Evolutionary conservation across 768 basidiomycete species (phyloP).

Genomic region (Tephrocybe sp.): DNA sequence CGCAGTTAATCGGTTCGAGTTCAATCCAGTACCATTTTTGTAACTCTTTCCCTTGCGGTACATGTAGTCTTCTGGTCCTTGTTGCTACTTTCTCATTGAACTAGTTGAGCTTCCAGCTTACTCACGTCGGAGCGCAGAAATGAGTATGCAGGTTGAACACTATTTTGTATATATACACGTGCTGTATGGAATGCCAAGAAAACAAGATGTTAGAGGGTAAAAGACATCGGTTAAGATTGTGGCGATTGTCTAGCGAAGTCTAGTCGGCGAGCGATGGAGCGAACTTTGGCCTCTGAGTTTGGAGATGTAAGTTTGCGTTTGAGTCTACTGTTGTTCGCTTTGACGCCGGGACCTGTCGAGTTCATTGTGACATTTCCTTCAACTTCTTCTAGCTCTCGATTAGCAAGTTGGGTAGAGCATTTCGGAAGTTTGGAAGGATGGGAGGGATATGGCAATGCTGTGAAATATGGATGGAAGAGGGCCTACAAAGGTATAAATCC

Average conservation of each 20-base stretch:
- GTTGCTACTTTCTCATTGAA: no score
- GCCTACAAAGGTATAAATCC: conserved; percentile 45
- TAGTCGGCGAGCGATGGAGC: conserved; percentile 66
- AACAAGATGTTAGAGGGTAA: no score
- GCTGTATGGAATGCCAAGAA: not conserved
- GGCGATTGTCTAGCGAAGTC: conserved; percentile 62
- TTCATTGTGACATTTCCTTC: conserved; percentile 67
- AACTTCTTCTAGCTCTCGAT: conserved; percentile 70
- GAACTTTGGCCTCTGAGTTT: conserved; percentile 42
- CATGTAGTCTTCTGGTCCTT: not conserved
- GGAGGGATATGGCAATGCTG: conserved; percentile 80
- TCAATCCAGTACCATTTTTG: no score
- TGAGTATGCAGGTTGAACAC: not conserved
- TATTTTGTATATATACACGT: conserved; percentile 11
- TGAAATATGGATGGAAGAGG: conserved; percentile 85
- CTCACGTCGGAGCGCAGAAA: no score
- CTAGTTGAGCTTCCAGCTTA: no score
- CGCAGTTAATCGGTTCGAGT: conserved; percentile 14
- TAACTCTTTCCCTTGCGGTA: not conserved
- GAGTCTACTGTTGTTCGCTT: conserved; percentile 52
- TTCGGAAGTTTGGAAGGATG: conserved; percentile 89
- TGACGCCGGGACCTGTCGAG: conserved; percentile 47
- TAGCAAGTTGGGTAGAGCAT: conserved; percentile 40
- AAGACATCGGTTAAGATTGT: conserved; percentile 21
- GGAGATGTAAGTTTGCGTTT: conserved; percentile 72